phyloP scores from a whole-genome alignment of 1,284 basidiomycete species.

The Cutaneotrichosporon cavernicola region DNA sequence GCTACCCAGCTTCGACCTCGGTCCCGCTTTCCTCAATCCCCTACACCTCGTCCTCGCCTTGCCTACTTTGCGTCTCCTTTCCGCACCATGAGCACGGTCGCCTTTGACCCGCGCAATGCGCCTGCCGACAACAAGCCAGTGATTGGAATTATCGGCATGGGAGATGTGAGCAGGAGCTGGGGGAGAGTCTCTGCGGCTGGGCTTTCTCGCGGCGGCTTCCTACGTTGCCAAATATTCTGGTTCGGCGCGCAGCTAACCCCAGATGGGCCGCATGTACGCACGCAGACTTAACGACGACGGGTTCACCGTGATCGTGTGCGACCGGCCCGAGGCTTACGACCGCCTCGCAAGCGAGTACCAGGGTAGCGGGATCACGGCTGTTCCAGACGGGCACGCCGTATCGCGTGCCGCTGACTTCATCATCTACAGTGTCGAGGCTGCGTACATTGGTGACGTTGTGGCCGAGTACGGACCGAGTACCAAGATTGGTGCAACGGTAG shows the following conservation, averaged over 20 bases:
- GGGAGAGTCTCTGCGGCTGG: neutral
- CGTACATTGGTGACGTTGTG: slow-evolving; percentile 80
- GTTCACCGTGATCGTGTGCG: slow-evolving; percentile 84
- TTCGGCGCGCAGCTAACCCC: slow-evolving; percentile 13
- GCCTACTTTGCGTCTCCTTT: neutral
- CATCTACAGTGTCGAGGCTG: slow-evolving; percentile 92
- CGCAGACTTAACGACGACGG: slow-evolving; percentile 49
- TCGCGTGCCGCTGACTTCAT: slow-evolving; percentile 82
- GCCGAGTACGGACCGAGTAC: slow-evolving; percentile 89
- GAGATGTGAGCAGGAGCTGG: slow-evolving; percentile 51
- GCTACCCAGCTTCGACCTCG: neutral
- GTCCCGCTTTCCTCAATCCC: neutral
- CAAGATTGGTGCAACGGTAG: slow-evolving; percentile 86
- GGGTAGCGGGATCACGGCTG: slow-evolving; percentile 62
- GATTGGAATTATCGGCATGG: slow-evolving; percentile 88
- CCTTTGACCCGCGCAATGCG: neutral
- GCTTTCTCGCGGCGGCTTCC: neutral
- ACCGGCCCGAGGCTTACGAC: slow-evolving; percentile 75
- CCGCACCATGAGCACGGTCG: slow-evolving; percentile 3
- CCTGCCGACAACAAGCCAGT: slow-evolving; percentile 55
- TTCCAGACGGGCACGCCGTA: slow-evolving; percentile 77
- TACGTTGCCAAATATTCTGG: neutral
- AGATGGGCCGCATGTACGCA: slow-evolving; percentile 96
- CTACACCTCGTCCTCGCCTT: neutral
- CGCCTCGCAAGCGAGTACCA: slow-evolving; percentile 63